Evolutionary conservation across 176 grass and related monocot species (phyloP).

Genomic region (Cocos nucifera): DNA sequence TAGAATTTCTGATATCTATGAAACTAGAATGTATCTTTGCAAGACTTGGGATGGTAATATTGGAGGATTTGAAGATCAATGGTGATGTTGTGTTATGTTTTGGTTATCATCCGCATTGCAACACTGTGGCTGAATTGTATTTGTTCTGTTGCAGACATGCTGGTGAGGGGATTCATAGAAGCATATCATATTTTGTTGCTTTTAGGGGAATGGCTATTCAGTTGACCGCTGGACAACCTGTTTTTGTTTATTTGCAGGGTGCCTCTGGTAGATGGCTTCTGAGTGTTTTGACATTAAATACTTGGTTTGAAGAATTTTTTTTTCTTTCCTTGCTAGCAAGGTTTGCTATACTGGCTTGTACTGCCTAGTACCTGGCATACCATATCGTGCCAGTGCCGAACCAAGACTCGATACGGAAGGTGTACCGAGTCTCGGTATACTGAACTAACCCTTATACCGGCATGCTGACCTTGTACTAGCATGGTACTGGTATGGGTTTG

Average conservation of each 20-base stretch:
- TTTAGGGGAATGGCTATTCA: conserved; percentile 32
- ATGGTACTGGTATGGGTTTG: too few relatives aligned
- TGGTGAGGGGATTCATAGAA: conserved; percentile 51
- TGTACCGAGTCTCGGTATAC: too few relatives aligned
- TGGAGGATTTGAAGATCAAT: conserved; percentile 33
- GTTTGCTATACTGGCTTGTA: too few relatives aligned
- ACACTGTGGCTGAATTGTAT: conserved; percentile 60
- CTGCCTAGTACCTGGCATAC: too few relatives aligned
- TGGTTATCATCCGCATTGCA: conserved; percentile 33
- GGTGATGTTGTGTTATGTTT: conserved; percentile 31
- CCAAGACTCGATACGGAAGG: too few relatives aligned
- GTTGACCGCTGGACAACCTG: conserved; percentile 20
- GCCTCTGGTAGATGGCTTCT: conserved; percentile 20
- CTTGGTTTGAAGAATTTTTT: too few relatives aligned
- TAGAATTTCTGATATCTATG: conserved; percentile 24
- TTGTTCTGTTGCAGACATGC: conserved; percentile 81
- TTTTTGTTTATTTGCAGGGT: conserved; percentile 33
- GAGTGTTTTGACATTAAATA: too few relatives aligned
- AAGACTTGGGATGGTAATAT: conserved; percentile 11
- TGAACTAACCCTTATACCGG: too few relatives aligned
- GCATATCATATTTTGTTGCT: conserved; percentile 46
- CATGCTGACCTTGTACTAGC: too few relatives aligned
- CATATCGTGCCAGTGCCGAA: too few relatives aligned
- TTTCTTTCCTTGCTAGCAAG: too few relatives aligned
- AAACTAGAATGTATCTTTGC: conserved; percentile 21